Conservation (phyloP, 371 early-diverging fungal species). For the Umbelopsis sp. region DNA sequence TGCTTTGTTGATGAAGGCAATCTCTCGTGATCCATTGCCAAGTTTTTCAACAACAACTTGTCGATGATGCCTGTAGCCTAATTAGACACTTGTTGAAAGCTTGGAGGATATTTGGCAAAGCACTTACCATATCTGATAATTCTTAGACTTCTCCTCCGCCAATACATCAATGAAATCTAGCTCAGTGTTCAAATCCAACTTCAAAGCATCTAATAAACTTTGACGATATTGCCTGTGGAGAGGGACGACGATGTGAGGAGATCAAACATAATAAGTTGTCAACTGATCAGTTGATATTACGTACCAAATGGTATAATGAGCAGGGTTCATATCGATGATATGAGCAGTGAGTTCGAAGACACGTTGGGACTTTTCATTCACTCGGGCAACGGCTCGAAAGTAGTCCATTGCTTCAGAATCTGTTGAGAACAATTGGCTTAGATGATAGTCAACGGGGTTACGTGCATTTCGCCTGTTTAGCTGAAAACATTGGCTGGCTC, state of each 20-base stretch:
- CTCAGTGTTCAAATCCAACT: constrained; percentile 69
- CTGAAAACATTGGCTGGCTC: not conserved
- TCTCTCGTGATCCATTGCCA: constrained; percentile 58
- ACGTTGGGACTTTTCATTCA: constrained; percentile 76
- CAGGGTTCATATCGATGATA: constrained; percentile 85
- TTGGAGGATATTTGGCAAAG: not conserved
- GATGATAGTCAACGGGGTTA: not conserved
- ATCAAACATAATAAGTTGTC: not conserved
- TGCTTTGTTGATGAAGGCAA: constrained; percentile 69
- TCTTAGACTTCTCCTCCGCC: constrained; percentile 81
- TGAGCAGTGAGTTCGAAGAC: constrained; percentile 80
- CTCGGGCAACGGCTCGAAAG: constrained; percentile 79
- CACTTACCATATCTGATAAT: constrained; percentile 90
- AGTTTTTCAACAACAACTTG: constrained; percentile 77
- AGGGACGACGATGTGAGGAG: not conserved
- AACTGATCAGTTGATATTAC: not conserved
- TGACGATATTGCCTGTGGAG: constrained; percentile 82
- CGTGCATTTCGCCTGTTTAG: not conserved
- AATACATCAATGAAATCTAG: constrained; percentile 75
- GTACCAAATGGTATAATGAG: constrained; percentile 96
- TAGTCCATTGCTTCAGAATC: constrained; percentile 86
- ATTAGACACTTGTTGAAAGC: not conserved
- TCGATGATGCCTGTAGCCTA: constrained; percentile 78
- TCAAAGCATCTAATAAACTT: constrained; percentile 68
- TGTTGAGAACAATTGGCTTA: constrained; percentile 23